Evolutionary conservation across 2,329 filamentous ascomycete species (phyloP), one percentile per base, ranked within the genome.

Genomic region (Aspergillus latus): DNA sequence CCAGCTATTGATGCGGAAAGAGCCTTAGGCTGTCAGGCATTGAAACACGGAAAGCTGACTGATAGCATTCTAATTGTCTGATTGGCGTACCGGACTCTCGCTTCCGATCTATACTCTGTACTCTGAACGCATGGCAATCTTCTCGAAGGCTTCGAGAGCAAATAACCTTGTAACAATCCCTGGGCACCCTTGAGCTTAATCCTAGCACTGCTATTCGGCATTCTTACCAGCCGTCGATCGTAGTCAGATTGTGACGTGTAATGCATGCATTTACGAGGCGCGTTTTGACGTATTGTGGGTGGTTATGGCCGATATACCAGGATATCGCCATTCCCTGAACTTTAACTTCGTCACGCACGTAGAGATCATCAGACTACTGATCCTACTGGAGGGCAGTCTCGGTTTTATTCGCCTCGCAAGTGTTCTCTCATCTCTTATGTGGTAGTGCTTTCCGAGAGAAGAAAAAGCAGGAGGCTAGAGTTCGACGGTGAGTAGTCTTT

Each of bases 401-500:
- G 15, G 9, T 21, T 39, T 26, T n/a, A 15, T 28, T 11, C 49
- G 7, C 44, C 49, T 45, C 15, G 39, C 53, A 54, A 62, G 21
- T 60, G 59, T 26, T 58, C 21, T 52, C 48, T 36, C 28, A 57
- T 26, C 37, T 61, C 47, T 30, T 52, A 36, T 45, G 59, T 21
- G 63, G 56, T 21, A 39, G 46, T 45, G 51, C 54, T n/a, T 51
- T 15, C 11, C 49, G 56, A 32, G 60, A 52, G 21, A 62, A 56
- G 30, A 56, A 63, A 40, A 42, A 29, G 34, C 52, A 57, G 44
- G 43, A 64, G 66, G 64, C 60, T 59, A 42, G 54, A 66, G 34
- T 67, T 68, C 11, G 64, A 68, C 62, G 61, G 66, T 66, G 36
- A 7, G 44, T 30, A 5, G 15, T 9, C 28, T 37, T 48, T 11